A percentile compares a stretch with the other conserved stretches of the same genome.
These are phyloP conservation scores for Glaciozyma martinii DNA, from an alignment of 768 basidiomycete species.

Conservation along the genomic window DNA sequence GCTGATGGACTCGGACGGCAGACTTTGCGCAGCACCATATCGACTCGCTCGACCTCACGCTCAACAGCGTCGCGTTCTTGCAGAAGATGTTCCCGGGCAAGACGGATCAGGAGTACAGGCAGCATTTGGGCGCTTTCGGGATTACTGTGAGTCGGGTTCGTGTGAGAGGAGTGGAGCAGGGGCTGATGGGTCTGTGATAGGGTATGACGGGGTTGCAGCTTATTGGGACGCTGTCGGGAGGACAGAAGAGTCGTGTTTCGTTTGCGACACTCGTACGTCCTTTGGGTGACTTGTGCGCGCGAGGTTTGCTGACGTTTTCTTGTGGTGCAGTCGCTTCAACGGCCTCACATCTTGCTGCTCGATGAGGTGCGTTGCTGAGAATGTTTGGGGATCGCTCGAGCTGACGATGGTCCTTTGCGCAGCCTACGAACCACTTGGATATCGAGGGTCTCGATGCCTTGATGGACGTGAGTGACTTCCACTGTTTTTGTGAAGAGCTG, in stretches of 20 bases:
- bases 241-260: slow-evolving; percentile 91
- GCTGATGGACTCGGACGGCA: slow-evolving; percentile 37
- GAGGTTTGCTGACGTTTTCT: not conserved
- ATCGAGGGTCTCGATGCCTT: slow-evolving; percentile 86
- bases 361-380: slow-evolving; percentile 62
- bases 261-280: slow-evolving; percentile 50
- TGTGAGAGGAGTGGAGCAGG: not conserved
- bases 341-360: slow-evolving; percentile 82
- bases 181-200: slow-evolving; percentile 15
- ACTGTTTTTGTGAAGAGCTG: too few relatives aligned
- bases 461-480: slow-evolving; percentile 46
- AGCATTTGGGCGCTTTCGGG: slow-evolving; percentile 93
- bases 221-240: slow-evolving; percentile 86
- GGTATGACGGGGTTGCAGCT: slow-evolving; percentile 52
- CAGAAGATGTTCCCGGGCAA: slow-evolving; percentile 86
- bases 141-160: slow-evolving; percentile 57
- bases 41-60: slow-evolving; percentile 69
- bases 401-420: not conserved
- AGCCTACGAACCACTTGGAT: slow-evolving; percentile 39
- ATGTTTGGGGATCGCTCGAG: not conserved
- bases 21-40: slow-evolving; percentile 96
- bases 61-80: slow-evolving; percentile 91
- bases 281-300: not conserved
- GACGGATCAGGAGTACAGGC: slow-evolving; percentile 89
- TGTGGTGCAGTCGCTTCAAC: slow-evolving; percentile 61